phyloP scores from a whole-genome alignment of 2,329 filamentous ascomycete species.

The Chaetomium olivaceum region DNA sequence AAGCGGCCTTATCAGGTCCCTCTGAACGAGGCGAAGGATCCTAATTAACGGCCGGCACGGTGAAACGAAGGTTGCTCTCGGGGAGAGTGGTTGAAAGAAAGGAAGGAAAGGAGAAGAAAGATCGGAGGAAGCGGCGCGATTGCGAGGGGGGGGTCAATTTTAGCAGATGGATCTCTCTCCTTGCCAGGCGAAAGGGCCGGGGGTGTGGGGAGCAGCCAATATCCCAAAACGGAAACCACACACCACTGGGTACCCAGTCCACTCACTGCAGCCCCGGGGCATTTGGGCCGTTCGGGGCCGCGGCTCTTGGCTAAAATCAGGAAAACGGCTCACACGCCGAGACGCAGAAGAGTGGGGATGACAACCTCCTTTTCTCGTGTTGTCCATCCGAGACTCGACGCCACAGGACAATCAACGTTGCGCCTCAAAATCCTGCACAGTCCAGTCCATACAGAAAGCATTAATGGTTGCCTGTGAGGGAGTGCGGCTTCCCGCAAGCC shows the following conservation, averaged over 20 bases:
- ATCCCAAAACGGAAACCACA: slow-evolving; percentile 9
- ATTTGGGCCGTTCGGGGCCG: neutral
- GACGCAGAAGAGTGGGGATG: neutral
- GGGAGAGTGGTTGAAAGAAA: neutral
- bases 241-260: neutral
- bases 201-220: neutral
- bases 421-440: neutral
- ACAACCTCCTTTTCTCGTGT: neutral
- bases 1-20: slow-evolving; percentile 12
- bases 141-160: slow-evolving; percentile 17
- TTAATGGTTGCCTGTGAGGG: neutral
- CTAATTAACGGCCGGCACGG: neutral
- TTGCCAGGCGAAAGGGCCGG: neutral
- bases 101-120: slow-evolving; percentile 7
- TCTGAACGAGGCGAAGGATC: slow-evolving; percentile 17
- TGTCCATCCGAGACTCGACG: neutral
- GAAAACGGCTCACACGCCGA: neutral
- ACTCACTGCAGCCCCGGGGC: too few species aligned
- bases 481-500: neutral
- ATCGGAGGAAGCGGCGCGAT: slow-evolving; percentile 11
- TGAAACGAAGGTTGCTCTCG: slow-evolving; percentile 11
- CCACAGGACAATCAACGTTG: neutral
- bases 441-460: too few species aligned
- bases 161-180: slow-evolving; percentile 6
- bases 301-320: slow-evolving; percentile 7